Base-by-base conservation (phyloP, 1,139 yeast genomes). In the Chernovozyma sophiae-reginae region DNA sequence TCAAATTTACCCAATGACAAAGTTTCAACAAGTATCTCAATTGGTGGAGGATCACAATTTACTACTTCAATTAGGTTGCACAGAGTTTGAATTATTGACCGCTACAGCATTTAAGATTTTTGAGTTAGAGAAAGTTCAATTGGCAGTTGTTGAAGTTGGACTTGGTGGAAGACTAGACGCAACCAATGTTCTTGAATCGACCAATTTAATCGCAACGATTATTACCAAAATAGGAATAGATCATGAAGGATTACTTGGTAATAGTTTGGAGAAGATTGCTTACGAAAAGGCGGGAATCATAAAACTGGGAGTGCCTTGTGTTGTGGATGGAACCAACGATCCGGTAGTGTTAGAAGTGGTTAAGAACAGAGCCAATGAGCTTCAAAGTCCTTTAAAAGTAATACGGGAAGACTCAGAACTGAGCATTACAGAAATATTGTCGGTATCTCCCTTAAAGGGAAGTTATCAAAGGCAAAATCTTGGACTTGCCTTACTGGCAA, bases 141-240 rank as follows among this genome's bases (percentile, higher is more conserved):
- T 84, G 44, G 96, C 95, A 1, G 76, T 89, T 1, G 62, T 90
- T 24, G 97, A 90, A 54, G 96, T 87, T 3, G 97, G 97, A 0
- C 65, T 90, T 5, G 97, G 97, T 2, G 97, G 97, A 0, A 57
- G 86, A 30, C 57, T 81, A 26, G 97, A 90, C 59, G 89, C 97
- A 1, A 90, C 97, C 0, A 90, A 90, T 60, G 86, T 67, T 2
- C 50, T 71, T 25, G 45, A 44, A 13, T 81, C 44, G 37, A 52
- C 51, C 16, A 79, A 78, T 0, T 79, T 82, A 3, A 42, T 84
- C 1, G 80, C 76, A 3, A 74, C 89, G 3, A 96, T 82, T 1
- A 81, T 90, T 27, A 80, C 96, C 10, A 87, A 86, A 53, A 81
- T 90, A 18, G 94, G 92, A 0, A 53, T 86, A 36, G 97, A 90